Conservation (phyloP, 352 stramenopile genomes). For the Pythium pyrilobum region DNA sequence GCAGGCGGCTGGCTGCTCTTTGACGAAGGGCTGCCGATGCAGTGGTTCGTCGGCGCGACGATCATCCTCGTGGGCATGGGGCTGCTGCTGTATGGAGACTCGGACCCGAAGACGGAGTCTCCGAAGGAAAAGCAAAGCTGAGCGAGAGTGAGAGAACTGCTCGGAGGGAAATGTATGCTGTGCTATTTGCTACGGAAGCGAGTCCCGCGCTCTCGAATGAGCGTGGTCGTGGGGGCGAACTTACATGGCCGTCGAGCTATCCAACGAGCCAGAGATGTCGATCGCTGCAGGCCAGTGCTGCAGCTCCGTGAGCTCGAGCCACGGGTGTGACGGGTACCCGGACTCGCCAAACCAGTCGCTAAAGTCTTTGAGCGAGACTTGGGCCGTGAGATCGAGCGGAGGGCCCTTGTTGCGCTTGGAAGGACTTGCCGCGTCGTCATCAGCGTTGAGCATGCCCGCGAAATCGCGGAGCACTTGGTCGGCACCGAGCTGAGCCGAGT, state of each 20-base stretch:
- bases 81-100: constrained; percentile 64
- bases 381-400: constrained; percentile 29
- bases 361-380: constrained; percentile 61
- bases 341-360: constrained; percentile 69
- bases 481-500: constrained; percentile 60
- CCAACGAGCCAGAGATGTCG: constrained; percentile 42
- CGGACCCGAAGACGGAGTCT: background rate
- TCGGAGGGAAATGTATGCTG: background rate
- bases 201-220: too few relatives aligned
- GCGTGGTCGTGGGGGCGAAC: constrained; percentile 5
- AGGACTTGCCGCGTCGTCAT: constrained; percentile 20
- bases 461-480: constrained; percentile 68
- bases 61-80: constrained; percentile 69
- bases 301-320: constrained; percentile 75
- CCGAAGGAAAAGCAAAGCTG: constrained; percentile 26
- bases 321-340: constrained; percentile 61
- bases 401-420: constrained; percentile 1
- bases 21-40: constrained; percentile 53
- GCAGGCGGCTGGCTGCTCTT: constrained; percentile 55
- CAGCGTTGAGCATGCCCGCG: constrained; percentile 8
- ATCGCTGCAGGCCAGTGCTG: constrained; percentile 73
- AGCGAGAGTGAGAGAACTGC: background rate
- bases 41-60: constrained; percentile 73
- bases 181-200: too few relatives aligned
- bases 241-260: background rate